phyloP scores from a whole-genome alignment of 495 filamentous ascomycete genomes.

The Penicillium waksmanii region DNA sequence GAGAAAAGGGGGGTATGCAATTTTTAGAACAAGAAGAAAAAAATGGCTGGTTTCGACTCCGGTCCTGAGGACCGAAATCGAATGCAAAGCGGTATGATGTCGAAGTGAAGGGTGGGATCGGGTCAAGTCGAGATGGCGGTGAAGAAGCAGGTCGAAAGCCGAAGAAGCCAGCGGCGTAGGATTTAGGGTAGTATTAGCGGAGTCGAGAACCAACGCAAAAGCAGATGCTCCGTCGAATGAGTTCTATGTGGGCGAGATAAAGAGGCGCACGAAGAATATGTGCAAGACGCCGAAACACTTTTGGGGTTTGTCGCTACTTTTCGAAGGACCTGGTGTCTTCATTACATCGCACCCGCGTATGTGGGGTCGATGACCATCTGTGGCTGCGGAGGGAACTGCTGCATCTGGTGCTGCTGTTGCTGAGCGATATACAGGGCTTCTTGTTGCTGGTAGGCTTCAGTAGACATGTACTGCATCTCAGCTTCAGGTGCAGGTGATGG shows the following conservation, averaged over 20 bases:
- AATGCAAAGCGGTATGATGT: constrained; percentile 35
- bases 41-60: constrained; percentile 33
- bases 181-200: constrained; percentile 25
- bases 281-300: constrained; percentile 33
- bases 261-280: constrained; percentile 28
- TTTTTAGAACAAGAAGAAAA: constrained; percentile 40
- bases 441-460: constrained; percentile 43
- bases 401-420: constrained; percentile 24
- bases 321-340: constrained; percentile 11
- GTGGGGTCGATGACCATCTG: constrained; percentile 44
- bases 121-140: constrained; percentile 12
- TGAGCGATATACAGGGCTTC: constrained; percentile 39
- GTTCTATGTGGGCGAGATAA: constrained; percentile 21
- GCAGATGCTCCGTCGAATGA: constrained; percentile 21
- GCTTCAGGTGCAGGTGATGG: constrained; percentile 44
- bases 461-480: constrained; percentile 45
- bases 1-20: constrained; percentile 49
- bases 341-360: constrained; percentile 37
- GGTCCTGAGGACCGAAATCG: constrained; percentile 27
- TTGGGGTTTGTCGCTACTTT: constrained; percentile 23
- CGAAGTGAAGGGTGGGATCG: constrained; percentile 16
- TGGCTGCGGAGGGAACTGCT: constrained; percentile 38
- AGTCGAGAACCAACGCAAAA: constrained; percentile 22
- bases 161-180: background rate
- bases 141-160: constrained; percentile 12